Evolutionary conservation across 306 rosid genomes (phyloP).

Genomic region (Rosa lucieae): DNA sequence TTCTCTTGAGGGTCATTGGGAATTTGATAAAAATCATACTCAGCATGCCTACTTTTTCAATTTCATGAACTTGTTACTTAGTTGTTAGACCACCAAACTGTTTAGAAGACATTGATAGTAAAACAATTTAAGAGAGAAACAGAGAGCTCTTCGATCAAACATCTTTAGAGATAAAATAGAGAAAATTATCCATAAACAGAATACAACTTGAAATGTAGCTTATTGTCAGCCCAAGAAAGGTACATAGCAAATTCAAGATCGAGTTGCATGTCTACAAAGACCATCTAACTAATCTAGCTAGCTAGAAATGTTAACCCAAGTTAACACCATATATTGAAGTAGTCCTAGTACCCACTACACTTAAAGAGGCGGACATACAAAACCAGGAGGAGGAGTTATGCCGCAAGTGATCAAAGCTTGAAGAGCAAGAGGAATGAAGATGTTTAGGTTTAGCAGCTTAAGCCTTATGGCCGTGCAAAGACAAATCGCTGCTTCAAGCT

Average conservation of each 20-base stretch:
- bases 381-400: slow-evolving; percentile 82
- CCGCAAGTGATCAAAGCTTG: slow-evolving; percentile 77
- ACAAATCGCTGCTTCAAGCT: slow-evolving; percentile 89
- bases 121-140: neutral
- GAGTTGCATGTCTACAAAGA: neutral
- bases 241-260: neutral
- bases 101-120: too few species aligned
- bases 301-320: neutral
- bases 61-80: too few species aligned
- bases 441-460: slow-evolving; percentile 73
- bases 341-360: neutral
- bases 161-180: neutral
- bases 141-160: neutral
- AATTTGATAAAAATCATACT: too few species aligned
- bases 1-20: too few species aligned
- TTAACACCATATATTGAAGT: neutral
- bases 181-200: neutral
- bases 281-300: neutral
- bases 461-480: slow-evolving; percentile 74
- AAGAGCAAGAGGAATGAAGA: slow-evolving; percentile 79
- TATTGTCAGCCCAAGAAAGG: neutral
- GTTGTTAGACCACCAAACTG: too few species aligned
- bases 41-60: too few species aligned
- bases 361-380: slow-evolving; percentile 77
- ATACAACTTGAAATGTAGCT: neutral